These are phyloP conservation scores for Ramularia collo-cygni DNA, from an alignment of 2,329 filamentous ascomycete genomes.

Conservation along the genomic window DNA sequence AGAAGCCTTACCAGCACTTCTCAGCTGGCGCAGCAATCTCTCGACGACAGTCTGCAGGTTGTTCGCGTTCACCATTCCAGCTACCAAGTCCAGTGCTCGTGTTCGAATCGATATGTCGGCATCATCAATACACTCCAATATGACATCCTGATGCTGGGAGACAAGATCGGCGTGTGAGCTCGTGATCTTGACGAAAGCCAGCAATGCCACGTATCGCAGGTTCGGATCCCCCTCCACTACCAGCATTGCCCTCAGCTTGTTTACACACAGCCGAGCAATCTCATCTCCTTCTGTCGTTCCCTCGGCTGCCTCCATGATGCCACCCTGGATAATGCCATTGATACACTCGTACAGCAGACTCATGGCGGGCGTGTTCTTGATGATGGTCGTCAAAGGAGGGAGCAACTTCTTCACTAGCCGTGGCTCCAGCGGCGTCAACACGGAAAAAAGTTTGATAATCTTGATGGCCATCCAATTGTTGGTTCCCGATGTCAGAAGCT, in stretches of 20 bases:
- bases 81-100: constrained; percentile 82
- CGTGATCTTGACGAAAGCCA: constrained; percentile 95
- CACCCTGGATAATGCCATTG: constrained; percentile 95
- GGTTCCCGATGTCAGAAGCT: constrained; percentile 79
- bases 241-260: constrained; percentile 88
- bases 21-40: constrained; percentile 77
- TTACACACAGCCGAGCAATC: constrained; percentile 85
- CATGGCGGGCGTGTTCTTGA: constrained; percentile 93
- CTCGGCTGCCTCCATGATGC: constrained; percentile 77
- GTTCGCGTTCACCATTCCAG: constrained; percentile 86
- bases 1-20: constrained; percentile 55
- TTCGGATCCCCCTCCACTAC: constrained; percentile 91
- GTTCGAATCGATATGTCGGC: constrained; percentile 92
- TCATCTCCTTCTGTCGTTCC: constrained; percentile 79
- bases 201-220: constrained; percentile 90
- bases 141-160: constrained; percentile 88
- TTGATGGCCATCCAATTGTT: constrained; percentile 99
- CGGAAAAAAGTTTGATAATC: constrained; percentile 96
- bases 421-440: constrained; percentile 84
- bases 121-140: constrained; percentile 92
- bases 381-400: constrained; percentile 84
- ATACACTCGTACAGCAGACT: constrained; percentile 98
- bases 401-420: constrained; percentile 84
- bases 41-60: constrained; percentile 80
- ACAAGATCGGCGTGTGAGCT: constrained; percentile 81